phyloP scores from a whole-genome alignment of 225 moss, liverwort and hornwort species.

The Pseudoscleropodium purum region DNA sequence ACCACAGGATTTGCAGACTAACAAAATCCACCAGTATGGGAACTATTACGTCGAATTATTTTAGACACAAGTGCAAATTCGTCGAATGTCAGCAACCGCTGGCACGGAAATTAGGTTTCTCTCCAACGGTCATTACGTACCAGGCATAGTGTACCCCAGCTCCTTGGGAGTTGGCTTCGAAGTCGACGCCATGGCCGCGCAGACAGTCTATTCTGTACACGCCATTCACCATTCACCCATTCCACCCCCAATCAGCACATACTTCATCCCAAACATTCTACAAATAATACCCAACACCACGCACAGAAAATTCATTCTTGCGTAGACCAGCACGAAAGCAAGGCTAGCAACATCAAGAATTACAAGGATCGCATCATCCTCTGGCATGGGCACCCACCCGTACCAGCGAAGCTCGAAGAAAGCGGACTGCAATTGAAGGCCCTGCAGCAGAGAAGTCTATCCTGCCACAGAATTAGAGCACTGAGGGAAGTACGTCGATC shows the following conservation, averaged over 20 bases:
- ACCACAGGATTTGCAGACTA: neutral
- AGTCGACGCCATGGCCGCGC: conserved; percentile 1
- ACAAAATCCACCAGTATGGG: neutral
- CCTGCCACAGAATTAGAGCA: neutral
- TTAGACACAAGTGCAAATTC: neutral
- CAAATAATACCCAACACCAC: neutral
- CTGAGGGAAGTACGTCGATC: neutral
- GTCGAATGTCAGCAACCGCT: neutral
- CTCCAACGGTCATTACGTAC: neutral
- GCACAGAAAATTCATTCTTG: neutral
- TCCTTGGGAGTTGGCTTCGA: conserved; percentile 33
- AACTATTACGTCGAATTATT: neutral
- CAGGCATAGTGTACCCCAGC: conserved; percentile 52
- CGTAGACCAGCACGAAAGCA: too few relatives aligned
- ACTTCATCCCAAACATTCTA: neutral
- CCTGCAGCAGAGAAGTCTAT: neutral
- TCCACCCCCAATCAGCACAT: neutral
- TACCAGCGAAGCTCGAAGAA: neutral
- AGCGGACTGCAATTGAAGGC: neutral
- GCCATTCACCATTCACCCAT: neutral
- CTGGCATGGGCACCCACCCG: neutral
- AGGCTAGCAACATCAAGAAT: neutral
- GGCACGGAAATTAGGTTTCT: neutral
- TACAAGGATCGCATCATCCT: neutral
- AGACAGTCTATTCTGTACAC: neutral